phyloP scores from a whole-genome alignment of 495 filamentous ascomycete species.

The Neurospora intermedia region DNA sequence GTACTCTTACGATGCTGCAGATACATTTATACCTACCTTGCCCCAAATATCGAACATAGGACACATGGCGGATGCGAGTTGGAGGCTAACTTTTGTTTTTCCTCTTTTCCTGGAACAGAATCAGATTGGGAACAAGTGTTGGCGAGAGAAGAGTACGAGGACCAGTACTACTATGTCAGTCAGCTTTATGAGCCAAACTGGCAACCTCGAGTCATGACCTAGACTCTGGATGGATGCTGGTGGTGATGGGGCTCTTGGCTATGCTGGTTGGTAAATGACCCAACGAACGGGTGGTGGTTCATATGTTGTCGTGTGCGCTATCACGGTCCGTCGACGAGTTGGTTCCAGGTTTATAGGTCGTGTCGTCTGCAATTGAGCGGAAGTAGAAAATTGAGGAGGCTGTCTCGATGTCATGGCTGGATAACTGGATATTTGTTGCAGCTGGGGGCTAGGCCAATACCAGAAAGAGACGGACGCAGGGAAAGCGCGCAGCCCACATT shows the following conservation, averaged over 20 bases:
- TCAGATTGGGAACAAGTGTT: constrained; percentile 30
- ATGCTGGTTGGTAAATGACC: neutral
- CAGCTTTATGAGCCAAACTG: constrained; percentile 42
- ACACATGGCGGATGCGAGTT: neutral
- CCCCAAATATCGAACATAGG: neutral
- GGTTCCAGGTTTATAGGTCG: neutral
- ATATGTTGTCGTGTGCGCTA: neutral
- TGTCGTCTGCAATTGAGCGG: neutral
- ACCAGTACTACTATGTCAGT: constrained; percentile 42
- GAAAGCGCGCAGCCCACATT: neutral
- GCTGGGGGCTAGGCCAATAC: neutral
- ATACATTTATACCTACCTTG: neutral
- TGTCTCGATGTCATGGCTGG: neutral
- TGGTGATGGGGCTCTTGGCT: neutral
- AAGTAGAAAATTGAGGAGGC: neutral
- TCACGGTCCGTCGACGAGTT: neutral
- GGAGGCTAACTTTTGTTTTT: neutral
- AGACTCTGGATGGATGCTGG: constrained; percentile 1
- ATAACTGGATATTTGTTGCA: neutral
- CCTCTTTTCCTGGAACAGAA: constrained; percentile 13
- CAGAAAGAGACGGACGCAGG: neutral
- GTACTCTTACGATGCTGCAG: neutral
- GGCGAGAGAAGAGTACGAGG: constrained; percentile 27
- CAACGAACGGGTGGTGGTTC: neutral
- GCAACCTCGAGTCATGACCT: constrained; percentile 34